Percentiles rank a stretch among this genome's conserved stretches.
phyloP scores from a whole-genome alignment of 1,284 basidiomycete species.

The Cutaneotrichosporon cavernicola region DNA sequence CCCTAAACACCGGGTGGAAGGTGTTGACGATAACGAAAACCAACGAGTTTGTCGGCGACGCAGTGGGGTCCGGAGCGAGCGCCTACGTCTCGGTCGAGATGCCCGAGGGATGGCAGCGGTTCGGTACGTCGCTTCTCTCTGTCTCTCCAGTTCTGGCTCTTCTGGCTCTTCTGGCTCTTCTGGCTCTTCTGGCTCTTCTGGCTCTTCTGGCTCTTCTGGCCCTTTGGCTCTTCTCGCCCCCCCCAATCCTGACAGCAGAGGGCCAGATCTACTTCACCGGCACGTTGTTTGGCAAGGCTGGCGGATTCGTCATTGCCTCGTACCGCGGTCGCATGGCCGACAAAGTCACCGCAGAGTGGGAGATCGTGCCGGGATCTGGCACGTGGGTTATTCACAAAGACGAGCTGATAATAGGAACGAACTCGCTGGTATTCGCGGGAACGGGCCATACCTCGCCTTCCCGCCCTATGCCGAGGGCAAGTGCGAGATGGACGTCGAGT shows the following conservation, averaged over 20 bases:
- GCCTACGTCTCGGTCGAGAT: background rate
- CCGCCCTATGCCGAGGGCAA: background rate
- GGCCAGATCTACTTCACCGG: slow-evolving; percentile 1
- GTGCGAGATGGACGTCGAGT: slow-evolving; percentile 1
- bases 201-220: too few relatives aligned
- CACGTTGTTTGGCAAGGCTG: background rate
- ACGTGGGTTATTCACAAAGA: background rate
- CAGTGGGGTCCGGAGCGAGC: background rate
- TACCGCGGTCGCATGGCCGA: background rate
- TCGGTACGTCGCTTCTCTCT: background rate
- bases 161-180: too few relatives aligned
- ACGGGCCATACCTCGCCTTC: background rate
- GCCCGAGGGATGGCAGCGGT: background rate
- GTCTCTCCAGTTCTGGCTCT: too few relatives aligned
- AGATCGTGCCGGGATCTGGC: background rate
- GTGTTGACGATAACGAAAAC: background rate
- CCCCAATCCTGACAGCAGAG: background rate
- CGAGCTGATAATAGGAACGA: background rate
- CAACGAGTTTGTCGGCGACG: slow-evolving; percentile 2
- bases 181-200: too few relatives aligned
- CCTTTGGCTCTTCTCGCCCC: too few relatives aligned
- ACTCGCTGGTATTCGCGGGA: background rate
- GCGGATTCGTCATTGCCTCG: background rate
- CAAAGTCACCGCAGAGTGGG: background rate
- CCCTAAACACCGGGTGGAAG: background rate